Conservation (phyloP, 495 filamentous ascomycete species). For the Bathelium albidoporum region DNA sequence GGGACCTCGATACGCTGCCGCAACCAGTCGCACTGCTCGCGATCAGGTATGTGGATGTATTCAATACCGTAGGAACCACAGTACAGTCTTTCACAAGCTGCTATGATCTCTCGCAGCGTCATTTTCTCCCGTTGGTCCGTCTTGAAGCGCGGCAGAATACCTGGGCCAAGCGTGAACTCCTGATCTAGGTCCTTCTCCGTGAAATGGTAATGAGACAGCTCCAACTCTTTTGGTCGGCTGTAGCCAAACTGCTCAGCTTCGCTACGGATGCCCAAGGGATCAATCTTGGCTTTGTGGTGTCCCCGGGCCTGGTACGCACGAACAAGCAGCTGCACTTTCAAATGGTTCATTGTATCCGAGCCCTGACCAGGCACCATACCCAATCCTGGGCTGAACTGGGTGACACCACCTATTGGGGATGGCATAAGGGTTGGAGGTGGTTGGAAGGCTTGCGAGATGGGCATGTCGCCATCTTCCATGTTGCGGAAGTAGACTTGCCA, state of each 20-base stretch:
- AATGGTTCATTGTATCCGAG: conserved; percentile 83
- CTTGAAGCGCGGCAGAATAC: conserved; percentile 90
- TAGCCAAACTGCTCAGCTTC: conserved; percentile 79
- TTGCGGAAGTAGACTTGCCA: conserved; percentile 99
- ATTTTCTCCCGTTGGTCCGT: conserved; percentile 82
- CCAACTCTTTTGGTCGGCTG: conserved; percentile 81
- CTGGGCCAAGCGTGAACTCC: conserved; percentile 85
- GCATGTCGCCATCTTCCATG: conserved; percentile 97
- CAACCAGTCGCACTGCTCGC: conserved; percentile 97
- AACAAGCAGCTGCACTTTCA: conserved; percentile 95
- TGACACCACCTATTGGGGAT: conserved; percentile 61
- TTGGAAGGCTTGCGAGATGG: conserved; percentile 90
- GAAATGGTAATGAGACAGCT: conserved; percentile 87
- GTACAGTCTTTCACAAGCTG: conserved; percentile 87
- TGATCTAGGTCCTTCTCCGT: conserved; percentile 88
- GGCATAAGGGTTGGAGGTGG: conserved; percentile 88
- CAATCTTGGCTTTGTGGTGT: conserved; percentile 95
- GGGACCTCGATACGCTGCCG: conserved; percentile 89
- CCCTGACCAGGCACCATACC: conserved; percentile 58
- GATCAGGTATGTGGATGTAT: conserved; percentile 96
- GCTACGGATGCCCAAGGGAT: conserved; percentile 86
- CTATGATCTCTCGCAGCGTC: conserved; percentile 90
- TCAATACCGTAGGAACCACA: conserved; percentile 94
- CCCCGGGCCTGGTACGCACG: conserved; percentile 96
- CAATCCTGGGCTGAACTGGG: conserved; percentile 57